Evolutionary conservation across 139 green algal species (phyloP), one percentile per base, ranked within the genome.

Genomic region (Mesostigma viride): DNA sequence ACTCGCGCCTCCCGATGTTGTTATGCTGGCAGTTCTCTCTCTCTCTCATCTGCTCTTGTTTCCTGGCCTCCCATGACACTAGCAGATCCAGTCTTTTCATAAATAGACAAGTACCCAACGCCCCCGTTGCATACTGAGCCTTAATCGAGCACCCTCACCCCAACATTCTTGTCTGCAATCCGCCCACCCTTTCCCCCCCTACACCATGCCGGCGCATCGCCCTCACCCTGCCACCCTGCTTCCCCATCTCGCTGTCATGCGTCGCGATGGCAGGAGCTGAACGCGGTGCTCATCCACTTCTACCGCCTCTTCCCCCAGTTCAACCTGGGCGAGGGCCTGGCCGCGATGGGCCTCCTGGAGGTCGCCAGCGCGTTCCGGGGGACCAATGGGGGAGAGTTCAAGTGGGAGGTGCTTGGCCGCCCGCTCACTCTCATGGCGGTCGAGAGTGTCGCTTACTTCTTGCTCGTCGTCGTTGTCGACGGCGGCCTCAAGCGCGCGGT

Each of bases 221-320:
- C n/a, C n/a, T n/a, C n/a, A n/a, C n/a, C n/a, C n/a, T n/a, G n/a
- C n/a, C n/a, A n/a, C 76, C 81, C 53, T 71, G 65, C 3, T 67
- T 85, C 3, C 76, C 66, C 31, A 79, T 82, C 20, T 76, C 80
- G 17, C 73, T 85, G n/a, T n/a, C n/a, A n/a, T n/a, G n/a, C n/a
- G n/a, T n/a, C n/a, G n/a, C n/a, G n/a, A n/a, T 70, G 58, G 1
- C 60, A 69, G 72, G 68, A 28, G 0, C 36, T 71, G 14, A 80
- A 83, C 31, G 27, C 31, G 5, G 62, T 76, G 48, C 66, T 81
- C 8, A 70, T 83, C 47, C 78, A 78, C 51, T 77, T 79, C 28
- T 78, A 69, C 32, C 74, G 78, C n/a, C 35, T 81, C 27, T 27
- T 74, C 31, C 78, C 78, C 20, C 65, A 74, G 17, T 83, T 83